Conservation (phyloP, 257 asterid genomes). For the Solanum infundibuliforme region DNA sequence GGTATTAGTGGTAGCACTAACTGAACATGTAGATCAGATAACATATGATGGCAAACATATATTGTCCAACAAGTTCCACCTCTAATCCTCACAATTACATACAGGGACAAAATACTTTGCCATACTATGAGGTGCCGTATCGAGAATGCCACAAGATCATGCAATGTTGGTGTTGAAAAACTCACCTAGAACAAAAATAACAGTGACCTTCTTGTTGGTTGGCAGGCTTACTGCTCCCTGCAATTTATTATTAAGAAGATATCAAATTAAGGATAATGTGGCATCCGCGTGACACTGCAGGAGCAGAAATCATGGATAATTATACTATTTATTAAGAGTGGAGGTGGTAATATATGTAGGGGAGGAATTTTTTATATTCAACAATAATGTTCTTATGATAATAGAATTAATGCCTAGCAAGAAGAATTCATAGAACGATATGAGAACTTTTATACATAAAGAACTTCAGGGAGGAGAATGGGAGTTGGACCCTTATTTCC, state of each 20-base stretch:
- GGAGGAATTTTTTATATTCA: not conserved
- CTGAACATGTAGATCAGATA: not conserved
- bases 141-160: not conserved
- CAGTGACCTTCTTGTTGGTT: constrained; percentile 7
- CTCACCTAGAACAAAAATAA: constrained; percentile 17
- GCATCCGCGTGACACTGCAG: not conserved
- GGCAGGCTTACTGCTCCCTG: constrained; percentile 10
- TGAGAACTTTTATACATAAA: not conserved
- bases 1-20: not conserved
- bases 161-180: not conserved
- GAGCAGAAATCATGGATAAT: not conserved
- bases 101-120: not conserved
- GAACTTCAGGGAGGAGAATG: not conserved
- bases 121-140: not conserved
- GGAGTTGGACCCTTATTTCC: not conserved
- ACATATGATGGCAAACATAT: not conserved
- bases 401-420: not conserved
- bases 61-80: not conserved
- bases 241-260: not conserved
- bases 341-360: not conserved
- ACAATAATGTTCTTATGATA: not conserved
- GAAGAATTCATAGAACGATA: not conserved
- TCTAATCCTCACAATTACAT: not conserved
- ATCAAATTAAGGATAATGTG: not conserved
- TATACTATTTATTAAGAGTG: not conserved